Conservation (phyloP, 176 grass and related monocot genomes). For the Areca catechu region DNA sequence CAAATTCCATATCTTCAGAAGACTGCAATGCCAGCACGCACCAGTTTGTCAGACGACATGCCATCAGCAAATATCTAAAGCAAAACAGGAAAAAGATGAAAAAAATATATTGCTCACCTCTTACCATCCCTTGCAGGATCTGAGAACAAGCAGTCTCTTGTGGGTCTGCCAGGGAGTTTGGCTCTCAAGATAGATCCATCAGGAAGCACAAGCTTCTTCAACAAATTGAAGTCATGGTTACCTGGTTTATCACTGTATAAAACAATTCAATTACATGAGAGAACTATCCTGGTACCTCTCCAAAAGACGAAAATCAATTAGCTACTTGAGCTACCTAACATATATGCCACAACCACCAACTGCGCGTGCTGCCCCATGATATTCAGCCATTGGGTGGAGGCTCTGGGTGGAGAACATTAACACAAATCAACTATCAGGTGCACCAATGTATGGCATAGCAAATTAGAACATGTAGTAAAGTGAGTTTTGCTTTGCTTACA, state of each 20-base stretch:
- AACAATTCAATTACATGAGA: not conserved
- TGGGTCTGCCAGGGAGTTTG: constrained; percentile 30
- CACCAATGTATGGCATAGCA: too few species aligned
- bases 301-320: not conserved
- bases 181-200: constrained; percentile 42
- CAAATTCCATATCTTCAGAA: constrained; percentile 80
- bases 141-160: constrained; percentile 36
- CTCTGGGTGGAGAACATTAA: constrained; percentile 15
- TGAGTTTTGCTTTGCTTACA: constrained; percentile 16
- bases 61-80: not conserved
- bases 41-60: not conserved
- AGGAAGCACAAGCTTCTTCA: constrained; percentile 47
- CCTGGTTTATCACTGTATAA: constrained; percentile 41
- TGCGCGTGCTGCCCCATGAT: constrained; percentile 43
- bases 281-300: not conserved
- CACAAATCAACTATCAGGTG: too few species aligned
- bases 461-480: too few species aligned
- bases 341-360: constrained; percentile 44
- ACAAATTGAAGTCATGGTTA: constrained; percentile 34
- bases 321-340: constrained; percentile 28
- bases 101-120: constrained; percentile 14
- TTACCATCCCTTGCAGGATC: constrained; percentile 40
- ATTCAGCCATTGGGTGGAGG: constrained; percentile 34
- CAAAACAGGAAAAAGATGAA: not conserved
- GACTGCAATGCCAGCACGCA: constrained; percentile 22